A percentile compares a stretch with the other conserved stretches of the same genome.
These are phyloP conservation scores for Phytophthora colocasiae DNA, from an alignment of 352 stramenopile genomes.

Conservation along the genomic window DNA sequence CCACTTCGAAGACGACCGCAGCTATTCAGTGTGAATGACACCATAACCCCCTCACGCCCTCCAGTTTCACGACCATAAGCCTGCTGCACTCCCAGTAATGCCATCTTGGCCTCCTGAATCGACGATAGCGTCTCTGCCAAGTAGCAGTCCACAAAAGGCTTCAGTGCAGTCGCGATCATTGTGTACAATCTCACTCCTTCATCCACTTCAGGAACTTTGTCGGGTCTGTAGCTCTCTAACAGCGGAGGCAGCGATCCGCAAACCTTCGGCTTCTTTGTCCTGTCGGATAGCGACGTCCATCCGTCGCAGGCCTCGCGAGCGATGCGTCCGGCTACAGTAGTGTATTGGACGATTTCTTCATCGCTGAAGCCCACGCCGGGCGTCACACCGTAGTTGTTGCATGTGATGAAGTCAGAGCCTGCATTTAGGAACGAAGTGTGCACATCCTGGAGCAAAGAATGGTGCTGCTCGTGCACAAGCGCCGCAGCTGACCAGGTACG, in stretches of 20 bases:
- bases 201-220: constrained; percentile 73
- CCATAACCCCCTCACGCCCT: constrained; percentile 53
- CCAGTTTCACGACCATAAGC: constrained; percentile 22
- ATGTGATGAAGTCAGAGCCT: constrained; percentile 85
- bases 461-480: constrained; percentile 75
- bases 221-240: constrained; percentile 88
- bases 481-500: constrained; percentile 90
- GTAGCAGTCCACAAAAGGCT: constrained; percentile 77
- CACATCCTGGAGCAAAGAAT: constrained; percentile 76
- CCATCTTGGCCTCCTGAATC: constrained; percentile 85
- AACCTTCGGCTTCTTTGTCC: constrained; percentile 20
- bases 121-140: constrained; percentile 92
- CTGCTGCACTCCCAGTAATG: constrained; percentile 67
- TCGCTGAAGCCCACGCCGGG: constrained; percentile 86
- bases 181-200: constrained; percentile 81
- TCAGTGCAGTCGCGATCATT: constrained; percentile 67
- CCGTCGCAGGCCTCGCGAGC: constrained; percentile 53
- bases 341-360: constrained; percentile 66
- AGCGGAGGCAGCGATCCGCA: constrained; percentile 90
- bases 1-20: constrained; percentile 79
- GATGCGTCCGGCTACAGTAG: constrained; percentile 59
- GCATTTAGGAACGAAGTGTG: constrained; percentile 85
- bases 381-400: constrained; percentile 93
- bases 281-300: constrained; percentile 17
- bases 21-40: constrained; percentile 85